Conservation (phyloP, 345 rosid genomes). For the Microcos paniculata region DNA sequence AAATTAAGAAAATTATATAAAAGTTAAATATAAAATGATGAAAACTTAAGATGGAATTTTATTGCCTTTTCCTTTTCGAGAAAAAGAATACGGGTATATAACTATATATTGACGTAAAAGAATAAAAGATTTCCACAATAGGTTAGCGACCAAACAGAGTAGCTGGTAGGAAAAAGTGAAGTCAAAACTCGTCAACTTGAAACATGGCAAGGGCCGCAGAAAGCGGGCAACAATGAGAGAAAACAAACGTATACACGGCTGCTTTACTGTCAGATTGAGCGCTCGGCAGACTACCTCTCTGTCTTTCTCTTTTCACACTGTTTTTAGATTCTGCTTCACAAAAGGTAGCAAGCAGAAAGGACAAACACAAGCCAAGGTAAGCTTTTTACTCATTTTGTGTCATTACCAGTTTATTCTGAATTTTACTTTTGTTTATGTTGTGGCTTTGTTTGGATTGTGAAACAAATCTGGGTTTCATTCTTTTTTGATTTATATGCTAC, state of each 20-base stretch:
- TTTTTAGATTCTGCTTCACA: neutral
- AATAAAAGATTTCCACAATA: neutral
- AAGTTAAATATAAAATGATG: too few relatives aligned
- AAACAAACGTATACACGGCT: neutral
- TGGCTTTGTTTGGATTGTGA: neutral
- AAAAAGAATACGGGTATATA: too few relatives aligned
- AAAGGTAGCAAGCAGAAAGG: neutral
- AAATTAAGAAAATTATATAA: too few relatives aligned
- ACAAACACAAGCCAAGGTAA: conserved; percentile 1
- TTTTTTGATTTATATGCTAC: neutral
- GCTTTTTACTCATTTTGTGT: neutral
- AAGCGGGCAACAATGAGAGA: neutral
- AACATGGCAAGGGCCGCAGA: neutral
- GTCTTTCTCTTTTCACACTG: neutral
- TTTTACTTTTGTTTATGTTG: neutral
- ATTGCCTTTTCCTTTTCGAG: too few relatives aligned
- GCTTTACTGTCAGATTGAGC: neutral
- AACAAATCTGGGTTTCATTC: neutral
- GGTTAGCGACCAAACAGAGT: neutral
- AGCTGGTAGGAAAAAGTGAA: neutral
- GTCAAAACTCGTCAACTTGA: neutral
- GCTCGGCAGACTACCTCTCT: neutral
- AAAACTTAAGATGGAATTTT: too few relatives aligned
- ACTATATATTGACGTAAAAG: too few relatives aligned
- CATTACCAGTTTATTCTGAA: neutral